Evolutionary conservation across 2,329 filamentous ascomycete genomes (phyloP).

Genomic region (Zarea fungicola): DNA sequence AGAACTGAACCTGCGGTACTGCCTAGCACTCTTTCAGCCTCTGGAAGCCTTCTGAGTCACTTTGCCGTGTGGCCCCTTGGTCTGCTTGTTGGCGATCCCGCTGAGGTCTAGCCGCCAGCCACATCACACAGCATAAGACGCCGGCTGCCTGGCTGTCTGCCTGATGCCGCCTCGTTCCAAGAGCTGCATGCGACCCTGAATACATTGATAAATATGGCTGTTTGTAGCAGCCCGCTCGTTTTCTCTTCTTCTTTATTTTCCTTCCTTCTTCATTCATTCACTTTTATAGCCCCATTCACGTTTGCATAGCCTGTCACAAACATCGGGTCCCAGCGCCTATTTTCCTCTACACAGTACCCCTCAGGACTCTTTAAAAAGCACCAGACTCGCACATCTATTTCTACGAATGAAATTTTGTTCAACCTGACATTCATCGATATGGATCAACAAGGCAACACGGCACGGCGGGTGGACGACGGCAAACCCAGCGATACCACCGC

Average conservation of each 20-base stretch:
- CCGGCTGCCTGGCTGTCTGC: constrained; percentile 11
- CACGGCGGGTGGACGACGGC: not conserved
- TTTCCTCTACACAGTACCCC: not conserved
- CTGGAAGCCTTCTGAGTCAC: constrained; percentile 7
- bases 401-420: not conserved
- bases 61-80: not conserved
- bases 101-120: constrained; percentile 10
- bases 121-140: constrained; percentile 5
- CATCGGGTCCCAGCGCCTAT: not conserved
- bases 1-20: not conserved
- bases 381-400: not conserved
- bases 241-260: not conserved
- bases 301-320: not conserved
- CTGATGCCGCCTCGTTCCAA: constrained; percentile 10
- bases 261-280: not conserved
- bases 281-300: not conserved
- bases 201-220: constrained; percentile 6
- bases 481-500: constrained; percentile 3
- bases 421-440: not conserved
- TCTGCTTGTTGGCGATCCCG: constrained; percentile 2
- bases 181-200: constrained; percentile 5
- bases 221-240: constrained; percentile 1
- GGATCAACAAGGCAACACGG: constrained; percentile 7
- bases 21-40: not conserved
- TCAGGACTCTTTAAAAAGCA: not conserved